These are phyloP conservation scores for Blastobotrys chiropterorum DNA, from an alignment of 805 yeast species.

Conservation along the genomic window DNA sequence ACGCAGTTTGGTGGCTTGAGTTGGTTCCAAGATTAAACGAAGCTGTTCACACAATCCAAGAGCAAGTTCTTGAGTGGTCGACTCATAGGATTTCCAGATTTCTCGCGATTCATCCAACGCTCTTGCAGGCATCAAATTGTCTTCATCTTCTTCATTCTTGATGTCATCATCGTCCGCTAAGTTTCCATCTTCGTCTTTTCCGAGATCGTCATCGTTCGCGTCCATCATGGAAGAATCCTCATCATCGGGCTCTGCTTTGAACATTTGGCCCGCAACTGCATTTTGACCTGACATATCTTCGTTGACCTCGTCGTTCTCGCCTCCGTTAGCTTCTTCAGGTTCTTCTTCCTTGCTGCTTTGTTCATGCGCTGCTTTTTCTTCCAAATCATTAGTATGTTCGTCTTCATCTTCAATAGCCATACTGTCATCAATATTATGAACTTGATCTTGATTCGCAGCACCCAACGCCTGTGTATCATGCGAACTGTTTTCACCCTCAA, in stretches of 20 bases:
- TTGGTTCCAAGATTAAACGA: constrained; percentile 89
- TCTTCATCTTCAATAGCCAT: constrained; percentile 35
- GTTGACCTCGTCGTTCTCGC: constrained; percentile 27
- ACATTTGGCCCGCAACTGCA: background rate
- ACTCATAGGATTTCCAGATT: constrained; percentile 78
- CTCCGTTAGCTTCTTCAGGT: constrained; percentile 24
- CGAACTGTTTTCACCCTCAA: constrained; percentile 53
- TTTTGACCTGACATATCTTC: constrained; percentile 1
- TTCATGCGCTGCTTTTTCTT: constrained; percentile 27
- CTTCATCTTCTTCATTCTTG: constrained; percentile 10
- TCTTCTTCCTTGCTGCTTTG: constrained; percentile 25
- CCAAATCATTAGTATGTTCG: constrained; percentile 20
- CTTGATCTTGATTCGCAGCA: constrained; percentile 74
- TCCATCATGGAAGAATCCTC: constrained; percentile 6
- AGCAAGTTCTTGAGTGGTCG: constrained; percentile 81
- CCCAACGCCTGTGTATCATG: constrained; percentile 90
- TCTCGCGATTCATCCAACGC: constrained; percentile 60
- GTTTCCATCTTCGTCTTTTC: constrained; percentile 3
- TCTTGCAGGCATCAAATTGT: constrained; percentile 39
- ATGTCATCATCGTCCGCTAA: background rate
- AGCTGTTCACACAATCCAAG: constrained; percentile 87
- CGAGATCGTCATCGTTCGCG: constrained; percentile 1
- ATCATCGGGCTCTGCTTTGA: background rate
- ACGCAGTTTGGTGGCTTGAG: constrained; percentile 85
- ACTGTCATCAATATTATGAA: constrained; percentile 48